Conservation (phyloP, 78 protist genomes). For the Dictyostelium purpureum region DNA sequence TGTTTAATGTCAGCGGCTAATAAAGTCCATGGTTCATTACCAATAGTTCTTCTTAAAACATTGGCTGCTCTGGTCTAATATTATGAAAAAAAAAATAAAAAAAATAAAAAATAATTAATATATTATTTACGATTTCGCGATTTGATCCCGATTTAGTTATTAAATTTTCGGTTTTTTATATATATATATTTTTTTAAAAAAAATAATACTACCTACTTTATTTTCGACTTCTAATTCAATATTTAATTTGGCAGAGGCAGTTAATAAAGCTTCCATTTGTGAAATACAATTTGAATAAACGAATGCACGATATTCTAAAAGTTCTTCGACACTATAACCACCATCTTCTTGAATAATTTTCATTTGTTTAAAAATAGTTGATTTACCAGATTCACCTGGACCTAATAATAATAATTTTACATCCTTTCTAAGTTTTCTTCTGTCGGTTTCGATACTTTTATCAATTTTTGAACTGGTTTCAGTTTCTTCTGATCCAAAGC, state of each 20-base stretch:
- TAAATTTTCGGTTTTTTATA: not conserved
- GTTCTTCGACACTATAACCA: constrained; percentile 86
- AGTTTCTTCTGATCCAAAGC: constrained; percentile 76
- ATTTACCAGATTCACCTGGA: constrained; percentile 86
- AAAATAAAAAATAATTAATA: not conserved
- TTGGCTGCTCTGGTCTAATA: constrained; percentile 66
- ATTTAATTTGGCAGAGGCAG: constrained; percentile 74
- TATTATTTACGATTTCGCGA: too few relatives aligned
- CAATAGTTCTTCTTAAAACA: constrained; percentile 66
- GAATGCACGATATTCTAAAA: constrained; percentile 66
- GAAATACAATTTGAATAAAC: constrained; percentile 79
- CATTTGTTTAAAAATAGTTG: constrained; percentile 92
- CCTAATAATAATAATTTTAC: constrained; percentile 74
- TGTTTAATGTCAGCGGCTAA: constrained; percentile 74
- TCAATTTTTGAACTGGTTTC: constrained; percentile 65
- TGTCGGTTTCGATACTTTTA: constrained; percentile 64
- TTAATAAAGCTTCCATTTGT: constrained; percentile 78
- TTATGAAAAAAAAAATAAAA: not conserved
- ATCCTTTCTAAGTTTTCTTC: constrained; percentile 71
- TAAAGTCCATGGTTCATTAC: constrained; percentile 77
- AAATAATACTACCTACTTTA: constrained; percentile 27
- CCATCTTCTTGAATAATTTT: constrained; percentile 83
- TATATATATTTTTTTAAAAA: not conserved
- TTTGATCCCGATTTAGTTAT: too few relatives aligned
- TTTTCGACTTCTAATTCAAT: constrained; percentile 75